Percentiles rank a stretch among this genome's conserved stretches.
These are phyloP conservation scores for Nymphaea thermarum DNA, from an alignment of 164 flowering plant species.

Conservation along the genomic window DNA sequence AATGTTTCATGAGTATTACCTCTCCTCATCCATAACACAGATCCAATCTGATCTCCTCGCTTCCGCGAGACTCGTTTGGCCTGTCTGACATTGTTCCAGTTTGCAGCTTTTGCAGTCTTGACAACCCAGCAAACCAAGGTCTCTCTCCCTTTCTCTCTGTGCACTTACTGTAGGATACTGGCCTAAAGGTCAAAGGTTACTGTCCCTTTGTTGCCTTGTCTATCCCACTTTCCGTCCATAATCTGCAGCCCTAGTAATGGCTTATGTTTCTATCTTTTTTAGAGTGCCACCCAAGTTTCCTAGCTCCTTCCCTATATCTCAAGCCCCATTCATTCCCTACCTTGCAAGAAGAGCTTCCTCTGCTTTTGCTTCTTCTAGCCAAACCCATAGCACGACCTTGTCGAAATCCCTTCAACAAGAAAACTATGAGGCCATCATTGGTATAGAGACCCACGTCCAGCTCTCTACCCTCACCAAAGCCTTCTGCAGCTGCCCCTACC, in stretches of 20 bases:
- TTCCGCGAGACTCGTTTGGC: too few species aligned
- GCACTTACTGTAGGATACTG: too few species aligned
- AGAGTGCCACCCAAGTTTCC: not conserved
- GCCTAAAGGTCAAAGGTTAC: too few species aligned
- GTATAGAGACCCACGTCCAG: constrained; percentile 95
- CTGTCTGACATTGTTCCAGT: too few species aligned
- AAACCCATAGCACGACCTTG: constrained; percentile 7
- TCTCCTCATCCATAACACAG: too few species aligned
- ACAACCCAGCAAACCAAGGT: too few species aligned
- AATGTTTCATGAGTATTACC: too few species aligned
- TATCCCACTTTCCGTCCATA: not conserved
- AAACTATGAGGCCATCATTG: constrained; percentile 76
- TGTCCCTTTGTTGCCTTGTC: too few species aligned
- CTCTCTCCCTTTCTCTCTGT: too few species aligned
- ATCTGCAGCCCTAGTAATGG: not conserved
- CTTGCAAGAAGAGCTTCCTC: not conserved
- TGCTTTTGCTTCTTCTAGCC: not conserved
- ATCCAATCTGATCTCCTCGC: too few species aligned
- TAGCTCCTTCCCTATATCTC: not conserved
- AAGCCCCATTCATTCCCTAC: not conserved
- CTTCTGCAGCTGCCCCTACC: constrained; percentile 70
- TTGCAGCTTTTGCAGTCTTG: too few species aligned
- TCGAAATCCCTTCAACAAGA: constrained; percentile 14
- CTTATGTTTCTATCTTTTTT: not conserved
- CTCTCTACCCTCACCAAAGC: constrained; percentile 77